Base-by-base conservation (phyloP, 495 filamentous ascomycete genomes). In the Parathielavia hyrcaniae region DNA sequence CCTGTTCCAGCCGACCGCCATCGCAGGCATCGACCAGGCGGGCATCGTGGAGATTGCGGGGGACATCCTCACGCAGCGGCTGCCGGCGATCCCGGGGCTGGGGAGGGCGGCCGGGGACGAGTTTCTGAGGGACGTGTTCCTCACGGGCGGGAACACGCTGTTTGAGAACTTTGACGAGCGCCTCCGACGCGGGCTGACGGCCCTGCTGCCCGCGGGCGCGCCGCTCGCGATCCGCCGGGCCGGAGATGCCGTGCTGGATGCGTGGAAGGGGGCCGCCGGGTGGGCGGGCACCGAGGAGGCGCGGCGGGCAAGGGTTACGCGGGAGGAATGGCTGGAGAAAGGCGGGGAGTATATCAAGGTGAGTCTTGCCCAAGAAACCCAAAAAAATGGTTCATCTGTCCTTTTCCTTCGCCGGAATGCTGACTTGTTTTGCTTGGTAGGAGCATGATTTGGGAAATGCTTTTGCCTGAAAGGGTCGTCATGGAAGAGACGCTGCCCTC, bases 1-100 rank as follows among this genome's bases (percentile, higher is more conserved):
- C 14, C 81, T 96, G 13, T 97, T 97, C 75, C 89, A 96, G 69
- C 93, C 93, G 0, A 80, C 79, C n/a, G 75, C 77, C 13, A 96
- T 98, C 65, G 93, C 95, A 2, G 93, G 93, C 4, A 77, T 97
- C 38, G 93, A 98, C 67, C 93, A 98, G 71, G 91, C 92, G 0
- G 93, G 93, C 20, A 78, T 98, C 19, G 78, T 95, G 20, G 92
- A 98, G 71, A 90, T 96, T 49, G 88, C 87, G 0, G 85, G 86
- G 6, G 87, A 90, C 59, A 92, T 97, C 39, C 72, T 97, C 16
- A 87, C 81, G 9, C 86, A 92, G 64, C 84, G 93, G 2, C 78
- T 97, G 30, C 75, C 81, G 3, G 69, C 69, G 22, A 61, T 76
- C 46, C 70, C 77, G 17, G 73, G 79, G 0, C 69, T 76, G 3